Percentiles rank a stretch among this genome's conserved stretches.
Conservation (phyloP, 2,329 filamentous ascomycete genomes). For the Rutstroemia sp. region DNA sequence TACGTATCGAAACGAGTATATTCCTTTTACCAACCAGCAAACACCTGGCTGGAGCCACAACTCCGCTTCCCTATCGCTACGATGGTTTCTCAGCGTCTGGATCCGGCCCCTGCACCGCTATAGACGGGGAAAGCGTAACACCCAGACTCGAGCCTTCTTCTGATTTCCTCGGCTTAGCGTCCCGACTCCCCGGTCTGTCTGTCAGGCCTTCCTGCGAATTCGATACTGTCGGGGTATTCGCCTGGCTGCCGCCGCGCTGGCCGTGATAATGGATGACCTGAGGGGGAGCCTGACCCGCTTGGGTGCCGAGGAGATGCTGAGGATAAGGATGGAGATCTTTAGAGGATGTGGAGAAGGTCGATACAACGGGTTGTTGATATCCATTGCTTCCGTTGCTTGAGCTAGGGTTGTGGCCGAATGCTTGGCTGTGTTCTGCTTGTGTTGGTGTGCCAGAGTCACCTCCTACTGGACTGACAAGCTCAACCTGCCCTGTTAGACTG, state of each 20-base stretch:
- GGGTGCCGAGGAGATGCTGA: slow-evolving; percentile 54
- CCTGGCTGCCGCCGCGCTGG: slow-evolving; percentile 59
- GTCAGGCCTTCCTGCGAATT: slow-evolving; percentile 22
- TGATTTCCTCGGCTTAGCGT: slow-evolving; percentile 17
- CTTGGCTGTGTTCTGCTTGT: slow-evolving; percentile 47
- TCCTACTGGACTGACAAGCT: slow-evolving; percentile 39
- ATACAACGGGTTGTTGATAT: slow-evolving; percentile 62
- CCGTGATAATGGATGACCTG: slow-evolving; percentile 63
- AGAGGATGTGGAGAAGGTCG: slow-evolving; percentile 63
- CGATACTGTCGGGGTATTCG: slow-evolving; percentile 51
- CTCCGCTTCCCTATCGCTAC: too few relatives aligned
- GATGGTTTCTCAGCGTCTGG: too few relatives aligned
- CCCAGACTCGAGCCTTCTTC: slow-evolving; percentile 12
- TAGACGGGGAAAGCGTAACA: background rate
- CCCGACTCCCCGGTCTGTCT: slow-evolving; percentile 23
- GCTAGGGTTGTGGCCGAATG: slow-evolving; percentile 40
- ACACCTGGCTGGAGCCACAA: too few relatives aligned
- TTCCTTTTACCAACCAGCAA: too few relatives aligned
- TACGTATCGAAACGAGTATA: too few relatives aligned
- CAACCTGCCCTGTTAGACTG: slow-evolving; percentile 57
- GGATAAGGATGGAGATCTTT: slow-evolving; percentile 63
- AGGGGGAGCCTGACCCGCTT: slow-evolving; percentile 54
- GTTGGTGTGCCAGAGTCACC: slow-evolving; percentile 54
- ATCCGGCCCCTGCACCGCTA: background rate
- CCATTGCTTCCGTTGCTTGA: slow-evolving; percentile 43